Evolutionary conservation across 2,329 filamentous ascomycete species (phyloP).

Genomic region (Sclerotinia glacialis): DNA sequence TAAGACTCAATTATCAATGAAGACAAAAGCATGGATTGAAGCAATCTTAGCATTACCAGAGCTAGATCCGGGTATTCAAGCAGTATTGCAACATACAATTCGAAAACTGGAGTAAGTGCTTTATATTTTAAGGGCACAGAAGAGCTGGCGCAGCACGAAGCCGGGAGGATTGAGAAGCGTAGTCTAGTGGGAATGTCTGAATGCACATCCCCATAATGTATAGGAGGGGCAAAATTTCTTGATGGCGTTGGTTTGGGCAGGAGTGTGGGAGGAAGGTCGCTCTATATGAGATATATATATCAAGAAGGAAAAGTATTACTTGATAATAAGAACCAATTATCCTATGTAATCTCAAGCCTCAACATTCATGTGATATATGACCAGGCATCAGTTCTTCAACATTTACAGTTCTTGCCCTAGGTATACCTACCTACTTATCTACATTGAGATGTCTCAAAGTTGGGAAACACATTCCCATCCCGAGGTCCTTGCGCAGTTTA

Average conservation of each 20-base stretch:
- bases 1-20: conserved; percentile 47
- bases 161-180: neutral
- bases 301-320: neutral
- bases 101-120: conserved; percentile 32
- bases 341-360: neutral
- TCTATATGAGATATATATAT: neutral
- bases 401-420: neutral
- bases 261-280: neutral
- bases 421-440: neutral
- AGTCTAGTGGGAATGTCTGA: neutral
- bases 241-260: neutral
- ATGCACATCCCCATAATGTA: neutral
- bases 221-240: neutral
- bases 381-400: neutral
- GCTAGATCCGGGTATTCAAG: conserved; percentile 55
- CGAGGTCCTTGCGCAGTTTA: too few relatives aligned
- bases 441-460: too few relatives aligned
- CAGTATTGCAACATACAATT: conserved; percentile 52
- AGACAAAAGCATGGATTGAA: conserved; percentile 55
- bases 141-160: neutral
- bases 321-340: conserved; percentile 5
- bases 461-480: too few relatives aligned
- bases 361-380: neutral
- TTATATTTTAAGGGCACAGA: neutral
- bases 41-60: conserved; percentile 48